Base-by-base conservation (phyloP, 2,329 filamentous ascomycete species). In the Zelopaecilomyces penicillatus region DNA sequence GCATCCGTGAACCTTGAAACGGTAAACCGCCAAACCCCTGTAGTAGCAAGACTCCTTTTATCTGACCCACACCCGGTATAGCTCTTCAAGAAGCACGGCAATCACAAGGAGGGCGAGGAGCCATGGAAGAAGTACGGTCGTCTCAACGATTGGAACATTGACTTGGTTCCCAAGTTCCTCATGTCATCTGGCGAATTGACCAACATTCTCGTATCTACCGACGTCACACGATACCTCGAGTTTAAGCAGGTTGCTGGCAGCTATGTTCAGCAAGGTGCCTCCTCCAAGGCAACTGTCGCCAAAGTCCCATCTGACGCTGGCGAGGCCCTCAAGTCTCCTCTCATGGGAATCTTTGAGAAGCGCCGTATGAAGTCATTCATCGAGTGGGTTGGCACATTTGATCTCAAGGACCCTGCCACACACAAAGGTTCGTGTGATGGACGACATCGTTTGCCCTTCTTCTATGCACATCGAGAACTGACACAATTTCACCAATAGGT, bases 341-440 rank as follows among this genome's bases (percentile, higher is more conserved):
- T 98, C 59, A 96, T 98, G 88, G 93, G 93, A 47, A 75, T 97
- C 49, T 96, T 96, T 53, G 93, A 98, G 77, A 98, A 98, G 81
- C 83, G 90, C 59, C 80, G 93, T 59, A 94, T 95, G 68, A 94
- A 95, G 81, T 85, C 82, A 68, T 98, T 97, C 71, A 80, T 97
- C 58, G 88, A 95, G 69, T 97, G 89, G 88, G 80, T 96, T 58
- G 91, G 89, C 53, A 79, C 79, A 52, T 96, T 94, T 65, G 83
- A 95, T 61, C 65, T 74, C 62, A 83, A 87, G 54, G 85, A 98
- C 63, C 77, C 89, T 31, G 74, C 80, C 42, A 90, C 87, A 58
- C 90, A 97, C 77, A 91, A 93, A 68, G 91, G 91, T 95, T 67
- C 54, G 74, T 64, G 30, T 10, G 26, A 30, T 11, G 4, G n/a